Evolutionary conservation across 2,329 filamentous ascomycete genomes (phyloP).

Genomic region (Aspergillus fructus): DNA sequence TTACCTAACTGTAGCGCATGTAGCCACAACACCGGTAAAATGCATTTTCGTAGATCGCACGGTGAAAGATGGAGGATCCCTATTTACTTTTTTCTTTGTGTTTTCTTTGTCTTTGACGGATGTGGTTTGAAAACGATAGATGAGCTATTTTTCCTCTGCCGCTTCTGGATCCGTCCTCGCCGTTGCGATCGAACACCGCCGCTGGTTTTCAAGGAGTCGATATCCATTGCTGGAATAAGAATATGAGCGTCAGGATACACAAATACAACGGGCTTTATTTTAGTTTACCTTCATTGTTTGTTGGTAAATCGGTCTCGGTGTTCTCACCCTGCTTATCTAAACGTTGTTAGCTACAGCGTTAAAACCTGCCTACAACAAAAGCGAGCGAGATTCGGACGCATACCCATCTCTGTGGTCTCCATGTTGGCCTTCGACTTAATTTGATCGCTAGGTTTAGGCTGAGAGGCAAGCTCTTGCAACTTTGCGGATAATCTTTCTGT

Average conservation of each 20-base stretch:
- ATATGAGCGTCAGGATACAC: neutral
- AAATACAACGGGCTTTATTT: neutral
- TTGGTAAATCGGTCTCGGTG: slow-evolving; percentile 12
- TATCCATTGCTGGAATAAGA: slow-evolving; percentile 37
- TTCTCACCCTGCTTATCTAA: slow-evolving; percentile 20
- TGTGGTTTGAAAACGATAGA: slow-evolving; percentile 41
- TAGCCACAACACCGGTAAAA: neutral
- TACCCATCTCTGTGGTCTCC: slow-evolving; percentile 26
- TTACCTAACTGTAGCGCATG: neutral
- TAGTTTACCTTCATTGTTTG: slow-evolving; percentile 25
- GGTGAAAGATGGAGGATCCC: neutral
- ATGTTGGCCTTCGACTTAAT: slow-evolving; percentile 39
- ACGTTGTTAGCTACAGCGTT: slow-evolving; percentile 7
- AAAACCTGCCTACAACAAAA: neutral
- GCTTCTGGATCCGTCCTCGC: slow-evolving; percentile 41
- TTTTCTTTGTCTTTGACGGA: slow-evolving; percentile 31
- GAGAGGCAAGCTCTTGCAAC: slow-evolving; percentile 74
- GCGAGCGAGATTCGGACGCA: slow-evolving; percentile 6
- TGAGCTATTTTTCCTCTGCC: slow-evolving; percentile 34
- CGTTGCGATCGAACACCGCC: slow-evolving; percentile 26
- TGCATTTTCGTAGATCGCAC: neutral
- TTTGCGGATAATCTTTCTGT: slow-evolving; percentile 83
- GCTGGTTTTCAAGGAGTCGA: slow-evolving; percentile 31
- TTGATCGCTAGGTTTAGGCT: slow-evolving; percentile 65
- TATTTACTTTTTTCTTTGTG: slow-evolving; percentile 33